Base-by-base conservation (phyloP, 2,329 filamentous ascomycete genomes). In the Microcera coccophila region DNA sequence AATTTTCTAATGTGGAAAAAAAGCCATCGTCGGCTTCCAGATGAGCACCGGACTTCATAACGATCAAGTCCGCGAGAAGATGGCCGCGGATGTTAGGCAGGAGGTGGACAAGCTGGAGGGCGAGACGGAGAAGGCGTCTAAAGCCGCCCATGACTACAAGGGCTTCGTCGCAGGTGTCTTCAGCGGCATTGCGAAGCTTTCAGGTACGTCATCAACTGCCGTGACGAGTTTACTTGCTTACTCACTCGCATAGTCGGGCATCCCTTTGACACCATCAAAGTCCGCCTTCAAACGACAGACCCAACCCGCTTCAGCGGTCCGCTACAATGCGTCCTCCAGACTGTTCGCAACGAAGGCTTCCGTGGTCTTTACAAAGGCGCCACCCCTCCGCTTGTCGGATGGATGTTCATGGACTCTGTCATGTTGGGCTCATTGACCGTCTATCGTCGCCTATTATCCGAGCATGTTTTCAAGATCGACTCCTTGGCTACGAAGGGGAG, bases 111-210 rank as follows among this genome's bases (percentile, higher is more conserved):
- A 46, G 20, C 42, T 42, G 12, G 36, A 17, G 26, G 29, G 41
- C 21, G 38, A 40, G 42, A 37, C 22, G 16, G 29, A 44, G 26
- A 40, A 40, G 42, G 35, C 22, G 16, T 34, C 43, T 7, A 43
- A 39, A 20, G 18, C 29, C 24, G 45, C 54, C 49, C 57, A 78
- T 72, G 54, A 84, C 62, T 97, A 96, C 73, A 90, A 88, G 60
- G 93, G 91, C n/a, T 98, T 97, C 63, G 88, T 96, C 20, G 93
- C 88, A 1, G 93, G 93, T n/a, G 82, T 96, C 5, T 96, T 96
- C 62, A 95, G 88, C 28, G 93, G 93, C 18, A 85, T 97, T 59
- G 84, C 90, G 45, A 97, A 97, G 70, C 72, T 96, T 44, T 81
- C 79, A 58, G 88, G 89, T 91, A 67, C 55, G 78, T 31, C n/a